Conservation (phyloP, 768 basidiomycete genomes). For the Sarcomyxa edulis region DNA sequence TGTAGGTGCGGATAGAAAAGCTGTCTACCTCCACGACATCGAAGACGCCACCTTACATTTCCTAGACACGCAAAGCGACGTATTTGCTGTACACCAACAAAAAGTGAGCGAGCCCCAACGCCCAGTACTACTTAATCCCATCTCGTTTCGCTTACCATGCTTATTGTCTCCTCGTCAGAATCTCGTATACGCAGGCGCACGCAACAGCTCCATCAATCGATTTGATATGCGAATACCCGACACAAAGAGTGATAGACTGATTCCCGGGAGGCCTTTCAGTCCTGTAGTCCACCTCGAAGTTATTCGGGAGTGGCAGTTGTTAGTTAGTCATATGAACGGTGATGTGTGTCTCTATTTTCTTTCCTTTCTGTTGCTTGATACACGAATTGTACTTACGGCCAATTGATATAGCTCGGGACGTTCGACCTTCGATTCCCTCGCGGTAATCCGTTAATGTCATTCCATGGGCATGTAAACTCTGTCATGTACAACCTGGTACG, state of each 20-base stretch:
- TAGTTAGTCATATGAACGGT: slow-evolving; percentile 57
- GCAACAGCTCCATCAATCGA: slow-evolving; percentile 53
- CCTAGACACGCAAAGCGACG: slow-evolving; percentile 55
- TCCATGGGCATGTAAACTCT: slow-evolving; percentile 55
- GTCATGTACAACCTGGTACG: slow-evolving; percentile 48
- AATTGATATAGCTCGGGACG: slow-evolving; percentile 42
- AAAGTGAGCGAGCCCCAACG: too few relatives aligned
- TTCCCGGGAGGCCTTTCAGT: too few relatives aligned
- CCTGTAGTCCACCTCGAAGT: slow-evolving; percentile 40
- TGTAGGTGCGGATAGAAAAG: slow-evolving; percentile 49
- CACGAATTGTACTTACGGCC: slow-evolving; percentile 2
- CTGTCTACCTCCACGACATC: slow-evolving; percentile 47
- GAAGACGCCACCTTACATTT: slow-evolving; percentile 29
- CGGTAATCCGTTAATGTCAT: slow-evolving; percentile 38
- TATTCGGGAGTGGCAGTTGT: slow-evolving; percentile 44
- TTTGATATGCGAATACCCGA: slow-evolving; percentile 51
- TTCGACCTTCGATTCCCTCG: slow-evolving; percentile 59
- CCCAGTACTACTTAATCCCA: slow-evolving; percentile 1
- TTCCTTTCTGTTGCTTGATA: background rate
- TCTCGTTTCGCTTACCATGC: slow-evolving; percentile 2
- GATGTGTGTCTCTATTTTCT: slow-evolving; percentile 33
- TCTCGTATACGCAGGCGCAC: slow-evolving; percentile 48
- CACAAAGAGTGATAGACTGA: slow-evolving; percentile 26
- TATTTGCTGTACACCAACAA: slow-evolving; percentile 53
- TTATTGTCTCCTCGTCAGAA: slow-evolving; percentile 25